These are phyloP conservation scores for Arabidopsis lyrata DNA, from an alignment of 441 rosid genomes.

Conservation along the genomic window DNA sequence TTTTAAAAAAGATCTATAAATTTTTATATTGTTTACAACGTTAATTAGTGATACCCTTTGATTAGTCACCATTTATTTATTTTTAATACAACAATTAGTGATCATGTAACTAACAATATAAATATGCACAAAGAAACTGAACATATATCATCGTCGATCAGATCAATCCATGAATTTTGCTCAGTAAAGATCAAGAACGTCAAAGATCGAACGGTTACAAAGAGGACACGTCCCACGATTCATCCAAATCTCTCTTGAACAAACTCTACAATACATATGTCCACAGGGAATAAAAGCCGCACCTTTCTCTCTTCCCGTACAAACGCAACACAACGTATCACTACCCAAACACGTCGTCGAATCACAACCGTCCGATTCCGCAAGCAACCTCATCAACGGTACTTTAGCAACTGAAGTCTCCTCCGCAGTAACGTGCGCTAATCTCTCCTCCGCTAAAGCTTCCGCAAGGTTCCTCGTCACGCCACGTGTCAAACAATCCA, in stretches of 20 bases:
- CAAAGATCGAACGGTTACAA: conserved; percentile 78
- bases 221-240: conserved; percentile 79
- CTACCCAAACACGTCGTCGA: conserved; percentile 36
- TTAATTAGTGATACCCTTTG: too few relatives aligned
- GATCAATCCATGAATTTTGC: background rate
- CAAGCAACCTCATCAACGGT: conserved; percentile 78
- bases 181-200: conserved; percentile 78
- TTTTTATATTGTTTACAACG: too few relatives aligned
- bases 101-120: conserved; percentile 9
- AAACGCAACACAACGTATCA: conserved; percentile 58
- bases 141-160: conserved; percentile 23
- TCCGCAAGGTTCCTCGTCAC: conserved; percentile 77
- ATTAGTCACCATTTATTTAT: too few relatives aligned
- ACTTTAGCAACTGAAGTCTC: conserved; percentile 52
- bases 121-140: conserved; percentile 13
- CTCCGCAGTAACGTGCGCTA: conserved; percentile 38
- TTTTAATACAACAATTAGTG: background rate
- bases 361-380: conserved; percentile 63
- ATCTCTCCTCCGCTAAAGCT: conserved; percentile 85
- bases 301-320: conserved; percentile 86
- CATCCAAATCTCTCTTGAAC: conserved; percentile 75
- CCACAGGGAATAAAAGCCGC: conserved; percentile 97
- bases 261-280: conserved; percentile 81
- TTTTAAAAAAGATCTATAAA: too few relatives aligned
- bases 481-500: conserved; percentile 45